Evolutionary conservation across 257 asterid species (phyloP).

Genomic region (Salvia rosmarinus): DNA sequence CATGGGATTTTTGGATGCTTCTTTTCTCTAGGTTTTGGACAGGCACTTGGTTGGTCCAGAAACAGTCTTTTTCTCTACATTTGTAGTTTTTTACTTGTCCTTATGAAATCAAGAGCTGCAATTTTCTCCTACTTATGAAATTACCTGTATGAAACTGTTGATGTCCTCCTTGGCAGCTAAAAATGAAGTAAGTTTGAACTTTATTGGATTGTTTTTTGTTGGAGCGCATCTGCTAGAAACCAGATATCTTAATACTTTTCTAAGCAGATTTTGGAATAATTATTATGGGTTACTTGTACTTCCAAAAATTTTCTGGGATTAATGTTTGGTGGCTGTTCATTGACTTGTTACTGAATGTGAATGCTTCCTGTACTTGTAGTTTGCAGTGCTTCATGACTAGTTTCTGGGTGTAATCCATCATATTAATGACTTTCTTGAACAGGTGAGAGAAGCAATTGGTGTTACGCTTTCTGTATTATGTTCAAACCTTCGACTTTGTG

Average conservation of each 20-base stretch:
- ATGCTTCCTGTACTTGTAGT: conserved; percentile 8
- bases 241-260: conserved; percentile 6
- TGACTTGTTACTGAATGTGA: conserved; percentile 10
- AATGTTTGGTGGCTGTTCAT: neutral
- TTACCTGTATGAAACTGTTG: conserved; percentile 21
- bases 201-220: conserved; percentile 7
- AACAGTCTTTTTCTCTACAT: neutral
- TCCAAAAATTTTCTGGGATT: neutral
- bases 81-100: neutral
- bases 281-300: conserved; percentile 4
- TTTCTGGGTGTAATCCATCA: conserved; percentile 27
- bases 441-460: conserved; percentile 99
- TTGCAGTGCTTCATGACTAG: conserved; percentile 9
- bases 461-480: conserved; percentile 84
- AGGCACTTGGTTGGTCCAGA: conserved; percentile 7
- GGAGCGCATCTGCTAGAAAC: conserved; percentile 18
- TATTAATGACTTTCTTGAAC: conserved; percentile 36
- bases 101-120: too few species aligned
- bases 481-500: conserved; percentile 83
- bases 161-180: neutral
- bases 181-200: conserved; percentile 8
- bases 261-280: conserved; percentile 17
- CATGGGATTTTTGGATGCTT: neutral
- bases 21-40: conserved; percentile 11
- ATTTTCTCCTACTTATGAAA: too few species aligned